Percentiles rank a stretch among this genome's conserved stretches.
Conservation (phyloP, 495 filamentous ascomycete genomes). For the Diplogelasinospora grovesii region DNA sequence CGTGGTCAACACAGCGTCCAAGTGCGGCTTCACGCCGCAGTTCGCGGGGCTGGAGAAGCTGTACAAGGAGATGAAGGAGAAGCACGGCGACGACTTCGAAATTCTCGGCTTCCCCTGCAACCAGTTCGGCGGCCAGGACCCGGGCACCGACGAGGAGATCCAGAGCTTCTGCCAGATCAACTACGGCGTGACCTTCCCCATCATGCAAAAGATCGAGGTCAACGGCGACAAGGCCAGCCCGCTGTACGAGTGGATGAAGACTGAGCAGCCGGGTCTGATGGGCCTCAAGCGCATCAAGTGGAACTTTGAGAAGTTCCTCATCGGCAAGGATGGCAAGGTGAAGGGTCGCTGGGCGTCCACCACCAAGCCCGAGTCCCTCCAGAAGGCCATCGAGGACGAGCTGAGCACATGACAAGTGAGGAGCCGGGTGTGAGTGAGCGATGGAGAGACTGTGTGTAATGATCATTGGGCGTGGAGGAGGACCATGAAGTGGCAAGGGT, state of each 20-base stretch:
- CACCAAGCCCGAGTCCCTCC: conserved; percentile 76
- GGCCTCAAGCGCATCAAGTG: conserved; percentile 89
- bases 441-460: neutral
- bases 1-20: conserved; percentile 96
- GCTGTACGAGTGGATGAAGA: conserved; percentile 84
- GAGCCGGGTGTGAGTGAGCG: conserved; percentile 2
- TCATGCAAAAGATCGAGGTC: conserved; percentile 86
- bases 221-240: conserved; percentile 80
- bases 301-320: conserved; percentile 97
- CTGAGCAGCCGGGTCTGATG: conserved; percentile 70
- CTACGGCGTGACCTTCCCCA: conserved; percentile 91
- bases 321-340: conserved; percentile 79
- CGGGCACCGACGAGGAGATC: conserved; percentile 82
- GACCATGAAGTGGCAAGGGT: neutral
- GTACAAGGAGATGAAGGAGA: conserved; percentile 67
- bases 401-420: too few species aligned
- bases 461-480: neutral
- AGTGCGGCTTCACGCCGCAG: conserved; percentile 98
- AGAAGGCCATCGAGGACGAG: conserved; percentile 67
- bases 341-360: conserved; percentile 74
- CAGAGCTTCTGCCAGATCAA: conserved; percentile 88
- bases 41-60: conserved; percentile 85
- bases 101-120: conserved; percentile 98
- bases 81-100: conserved; percentile 66
- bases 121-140: conserved; percentile 90